These are phyloP conservation scores for Castanea sativa DNA, from an alignment of 306 rosid genomes.

Conservation along the genomic window DNA sequence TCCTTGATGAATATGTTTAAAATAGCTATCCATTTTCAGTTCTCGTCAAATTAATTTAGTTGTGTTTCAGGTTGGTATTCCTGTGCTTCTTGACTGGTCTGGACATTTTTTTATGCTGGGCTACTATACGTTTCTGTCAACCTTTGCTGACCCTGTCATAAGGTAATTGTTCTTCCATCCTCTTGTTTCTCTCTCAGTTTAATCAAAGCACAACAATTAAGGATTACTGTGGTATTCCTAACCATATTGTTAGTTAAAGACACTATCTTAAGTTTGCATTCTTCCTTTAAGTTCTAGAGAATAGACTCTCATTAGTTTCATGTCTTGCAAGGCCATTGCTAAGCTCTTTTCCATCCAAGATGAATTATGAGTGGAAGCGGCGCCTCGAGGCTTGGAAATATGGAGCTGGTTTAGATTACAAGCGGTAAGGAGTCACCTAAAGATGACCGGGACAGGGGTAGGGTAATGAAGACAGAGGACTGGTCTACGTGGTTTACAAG, in stretches of 20 bases:
- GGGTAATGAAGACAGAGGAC: not conserved
- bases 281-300: not conserved
- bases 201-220: not conserved
- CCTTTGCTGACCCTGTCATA: constrained; percentile 66
- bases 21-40: not conserved
- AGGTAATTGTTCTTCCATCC: constrained; percentile 42
- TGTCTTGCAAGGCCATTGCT: constrained; percentile 54
- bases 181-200: not conserved
- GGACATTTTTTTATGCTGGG: constrained; percentile 83
- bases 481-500: not conserved
- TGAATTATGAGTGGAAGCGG: constrained; percentile 66
- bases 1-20: not conserved
- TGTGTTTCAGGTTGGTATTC: constrained; percentile 69
- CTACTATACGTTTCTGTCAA: constrained; percentile 67
- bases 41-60: not conserved
- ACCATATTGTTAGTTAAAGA: constrained; percentile 2
- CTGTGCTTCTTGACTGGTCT: constrained; percentile 85
- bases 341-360: constrained; percentile 50
- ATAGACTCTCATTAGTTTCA: constrained; percentile 14
- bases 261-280: not conserved
- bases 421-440: constrained; percentile 38
- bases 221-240: not conserved
- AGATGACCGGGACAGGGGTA: not conserved
- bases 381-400: constrained; percentile 92
- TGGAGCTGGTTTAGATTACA: constrained; percentile 93